Evolutionary conservation across 202 grass and related monocot species (phyloP), one percentile per base, ranked within the genome.

Genomic region (Elaeis oleifera): DNA sequence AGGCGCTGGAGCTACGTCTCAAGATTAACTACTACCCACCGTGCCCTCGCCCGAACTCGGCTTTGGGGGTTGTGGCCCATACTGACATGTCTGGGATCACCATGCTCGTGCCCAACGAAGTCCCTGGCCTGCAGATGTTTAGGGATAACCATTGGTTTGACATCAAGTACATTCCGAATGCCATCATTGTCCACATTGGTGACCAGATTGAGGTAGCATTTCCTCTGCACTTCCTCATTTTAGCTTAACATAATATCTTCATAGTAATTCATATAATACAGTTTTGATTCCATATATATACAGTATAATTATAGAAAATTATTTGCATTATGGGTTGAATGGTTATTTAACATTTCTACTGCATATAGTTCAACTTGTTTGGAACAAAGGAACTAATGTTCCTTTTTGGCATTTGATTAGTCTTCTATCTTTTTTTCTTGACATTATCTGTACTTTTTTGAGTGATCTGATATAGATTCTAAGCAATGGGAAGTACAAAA

Each of bases 21-120:
- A 90, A 90, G 83, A 87, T 95, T 64, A 95, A 95, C 83, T 80
- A 70, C 83, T 95, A 95, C 74, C 83, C 90, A 16, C 83, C 80
- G 22, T 96, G 90, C 59, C 83, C 90, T 49, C 83, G 80, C 50
- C 83, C 83, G 11, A 86, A 90, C 61, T 72, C 88, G 5, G 56
- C 86, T 11, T 78, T 88, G 18, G 86, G 90, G 5, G 81, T 90
- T 16, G 66, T 79, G 21, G 39, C 86, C 52, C 86, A 95, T 78
- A 85, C 86, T 5, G 90, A 90, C 81, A 76, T 95, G 67, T 73
- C 65, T 57, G 74, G 80, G 23, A 23, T 90, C 69, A 90, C 90
- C 28, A 17, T 90, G 11, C 79, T 96, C 53, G 60, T 96, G 16
- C 84, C 90, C 48, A 90, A 90, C 57, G 78, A 88, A 0, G 84